Base-by-base conservation (phyloP, 2,329 filamentous ascomycete genomes). In the Mycosphaerella sp. region DNA sequence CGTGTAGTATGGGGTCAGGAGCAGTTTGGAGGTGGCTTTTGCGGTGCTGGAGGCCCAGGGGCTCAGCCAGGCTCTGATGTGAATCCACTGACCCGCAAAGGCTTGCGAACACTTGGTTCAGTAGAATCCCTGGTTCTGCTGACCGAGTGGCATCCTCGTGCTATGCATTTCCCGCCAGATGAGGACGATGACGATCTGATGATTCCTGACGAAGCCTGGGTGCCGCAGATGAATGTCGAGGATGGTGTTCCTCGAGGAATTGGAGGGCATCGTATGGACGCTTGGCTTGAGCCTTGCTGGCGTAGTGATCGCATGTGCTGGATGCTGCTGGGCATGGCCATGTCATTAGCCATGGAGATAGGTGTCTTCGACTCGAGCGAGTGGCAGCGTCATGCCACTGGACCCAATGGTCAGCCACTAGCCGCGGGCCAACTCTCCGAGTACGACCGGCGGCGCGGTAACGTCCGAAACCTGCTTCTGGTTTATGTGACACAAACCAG, bases 271-370 rank as follows among this genome's bases (percentile, higher is more conserved):
- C 78, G 89, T 25, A 93, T 96, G 57, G 89, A 95, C 65, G 91
- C 89, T 67, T 97, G 93, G 89, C 80, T 97, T 3, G 93, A 98
- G 68, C 93, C 93, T 2, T 91, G 89, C 7, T 96, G 91, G 89
- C 80, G 91, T 61, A 76, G 73, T 53, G 91, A 96, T 64, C 86
- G 89, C 49, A 95, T 96, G 87, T 95, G 88, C 66, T 96, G 91
- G 91, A 96, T 96, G 89, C 75, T 97, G 12, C 78, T 97, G 27
- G 94, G 89, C 64, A 94, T 89, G 34, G 89, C 89, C 12, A 87
- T 91, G 74, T 87, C 89, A 1, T 75, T 97, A 34, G 89, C 87
- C 0, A 95, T 95, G 60, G 93, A 98, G 68, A 81, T 98, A 28
- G 93, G 93, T 36, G 89, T 98, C 2, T 98, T 97, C 62, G 93